Evolutionary conservation across 345 rosid genomes (phyloP), one percentile per base, ranked within the genome.

Genomic region (Eucalyptus marginata): DNA sequence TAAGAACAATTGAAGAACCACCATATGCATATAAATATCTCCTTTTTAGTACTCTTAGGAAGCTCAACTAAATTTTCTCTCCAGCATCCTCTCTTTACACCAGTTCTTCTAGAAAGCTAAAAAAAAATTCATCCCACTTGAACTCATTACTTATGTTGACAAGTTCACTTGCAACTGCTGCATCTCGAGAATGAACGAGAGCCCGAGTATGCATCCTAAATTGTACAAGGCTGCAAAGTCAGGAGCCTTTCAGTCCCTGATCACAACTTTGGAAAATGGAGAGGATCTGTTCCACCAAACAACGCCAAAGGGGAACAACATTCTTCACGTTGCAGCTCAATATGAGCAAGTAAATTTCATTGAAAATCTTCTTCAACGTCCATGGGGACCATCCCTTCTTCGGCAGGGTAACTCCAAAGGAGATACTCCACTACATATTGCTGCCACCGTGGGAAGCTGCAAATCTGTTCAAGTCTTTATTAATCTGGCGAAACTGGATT

Each of bases 131-230:
- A 10, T 58, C 29, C 3, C 6, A 9, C 13, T 56, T 10, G 11
- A 22, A 64, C 17, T 64, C 76, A 64, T 64, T 13, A 1, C 71
- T 49, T 49, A 2, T 13, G 5, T 13, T 27, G 31, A 27, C 5
- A 64, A 64, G 18, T 13, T n/a, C 17, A 29, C 17, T 64, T 4
- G 10, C 71, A 64, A n/a, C 9, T n/a, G 7, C 9, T 7, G 7
- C 4, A 0, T 62, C 16, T 15, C 2, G 7, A 13, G 9, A n/a
- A 7, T 7, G n/a, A 64, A n/a, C 2, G 76, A n/a, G 18, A 64
- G 36, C 15, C 36, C 4, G 5, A 2, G 36, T 29, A 64, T 64
- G 76, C 36, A n/a, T n/a, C 36, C 76, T 6, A 7, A 64, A 7
- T 4, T 64, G 36, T 64, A 64, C 7, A 10, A 31, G 40, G 20